These are phyloP conservation scores for Viola odorata DNA, from an alignment of 345 rosid species.

Conservation along the genomic window DNA sequence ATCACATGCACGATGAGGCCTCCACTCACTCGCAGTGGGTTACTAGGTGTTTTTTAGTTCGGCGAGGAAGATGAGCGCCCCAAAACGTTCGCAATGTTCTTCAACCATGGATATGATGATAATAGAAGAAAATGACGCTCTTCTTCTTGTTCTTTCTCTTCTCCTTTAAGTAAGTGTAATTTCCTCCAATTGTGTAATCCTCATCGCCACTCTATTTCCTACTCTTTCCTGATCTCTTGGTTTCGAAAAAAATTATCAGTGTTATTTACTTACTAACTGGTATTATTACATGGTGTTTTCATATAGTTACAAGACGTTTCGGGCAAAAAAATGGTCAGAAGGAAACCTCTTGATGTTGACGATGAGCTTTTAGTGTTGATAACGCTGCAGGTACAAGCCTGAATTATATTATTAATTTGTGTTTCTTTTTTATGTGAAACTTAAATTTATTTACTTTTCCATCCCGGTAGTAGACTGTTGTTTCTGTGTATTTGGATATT, in stretches of 20 bases:
- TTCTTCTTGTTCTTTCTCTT: not conserved
- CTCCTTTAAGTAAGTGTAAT: conserved; percentile 3
- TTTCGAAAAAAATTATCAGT: not conserved
- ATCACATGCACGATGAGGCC: too few relatives aligned
- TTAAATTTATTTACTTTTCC: too few relatives aligned
- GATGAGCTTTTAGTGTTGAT: conserved; percentile 4
- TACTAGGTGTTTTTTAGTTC: conserved; percentile 14
- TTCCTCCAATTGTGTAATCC: conserved; percentile 13
- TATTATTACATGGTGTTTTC: too few relatives aligned
- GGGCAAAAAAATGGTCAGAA: conserved; percentile 8
- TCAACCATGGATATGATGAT: not conserved
- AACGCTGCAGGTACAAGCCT: too few relatives aligned
- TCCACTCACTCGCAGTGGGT: not conserved
- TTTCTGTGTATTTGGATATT: too few relatives aligned
- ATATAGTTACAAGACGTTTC: conserved; percentile 18
- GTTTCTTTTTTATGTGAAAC: too few relatives aligned
- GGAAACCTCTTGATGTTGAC: conserved; percentile 8
- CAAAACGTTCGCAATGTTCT: conserved; percentile 2
- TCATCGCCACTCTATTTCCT: not conserved
- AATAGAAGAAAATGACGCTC: too few relatives aligned
- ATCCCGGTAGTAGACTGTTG: too few relatives aligned
- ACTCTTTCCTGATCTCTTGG: not conserved
- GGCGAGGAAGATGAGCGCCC: conserved; percentile 8
- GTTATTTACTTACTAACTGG: not conserved
- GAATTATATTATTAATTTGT: too few relatives aligned